Evolutionary conservation across 2,329 filamentous ascomycete species (phyloP).

Genomic region (Metarhizium sp.): DNA sequence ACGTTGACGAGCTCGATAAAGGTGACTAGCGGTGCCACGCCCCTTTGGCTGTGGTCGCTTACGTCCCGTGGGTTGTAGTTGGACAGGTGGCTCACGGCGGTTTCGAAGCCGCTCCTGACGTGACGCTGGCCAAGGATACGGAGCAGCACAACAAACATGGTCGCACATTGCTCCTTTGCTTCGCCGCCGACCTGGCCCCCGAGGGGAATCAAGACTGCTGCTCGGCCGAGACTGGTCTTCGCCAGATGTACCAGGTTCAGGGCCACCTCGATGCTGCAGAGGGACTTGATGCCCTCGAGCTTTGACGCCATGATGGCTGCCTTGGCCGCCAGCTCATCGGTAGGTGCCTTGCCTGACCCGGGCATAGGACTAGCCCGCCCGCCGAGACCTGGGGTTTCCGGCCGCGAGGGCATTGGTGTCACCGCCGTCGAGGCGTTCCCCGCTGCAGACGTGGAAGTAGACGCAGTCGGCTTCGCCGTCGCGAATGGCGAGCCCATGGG

Average conservation of each 20-base stretch:
- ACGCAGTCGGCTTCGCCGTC: slow-evolving; percentile 24
- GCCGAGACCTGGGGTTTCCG: slow-evolving; percentile 38
- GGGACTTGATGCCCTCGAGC: slow-evolving; percentile 84
- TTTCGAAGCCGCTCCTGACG: slow-evolving; percentile 87
- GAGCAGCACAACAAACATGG: slow-evolving; percentile 78
- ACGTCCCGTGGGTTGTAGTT: slow-evolving; percentile 85
- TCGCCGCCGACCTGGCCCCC: slow-evolving; percentile 74
- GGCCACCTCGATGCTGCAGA: slow-evolving; percentile 95
- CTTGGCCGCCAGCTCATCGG: slow-evolving; percentile 88
- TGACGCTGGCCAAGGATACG: slow-evolving; percentile 79
- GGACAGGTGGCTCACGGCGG: slow-evolving; percentile 82
- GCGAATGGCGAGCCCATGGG: slow-evolving; percentile 50
- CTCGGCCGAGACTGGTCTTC: slow-evolving; percentile 78
- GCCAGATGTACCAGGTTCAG: slow-evolving; percentile 81
- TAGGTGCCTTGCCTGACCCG: slow-evolving; percentile 56
- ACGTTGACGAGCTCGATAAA: slow-evolving; percentile 98
- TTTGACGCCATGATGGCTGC: slow-evolving; percentile 95
- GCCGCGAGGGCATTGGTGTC: slow-evolving; percentile 33
- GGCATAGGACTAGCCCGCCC: slow-evolving; percentile 32
- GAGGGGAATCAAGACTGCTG: slow-evolving; percentile 71
- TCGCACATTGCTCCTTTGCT: slow-evolving; percentile 78
- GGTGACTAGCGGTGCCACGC: slow-evolving; percentile 84
- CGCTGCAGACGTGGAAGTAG: slow-evolving; percentile 8
- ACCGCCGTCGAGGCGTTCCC: slow-evolving; percentile 17
- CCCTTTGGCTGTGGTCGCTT: slow-evolving; percentile 57